Conservation (phyloP, 1,139 yeast genomes). For the Magnusiomyces tetraspermus region DNA sequence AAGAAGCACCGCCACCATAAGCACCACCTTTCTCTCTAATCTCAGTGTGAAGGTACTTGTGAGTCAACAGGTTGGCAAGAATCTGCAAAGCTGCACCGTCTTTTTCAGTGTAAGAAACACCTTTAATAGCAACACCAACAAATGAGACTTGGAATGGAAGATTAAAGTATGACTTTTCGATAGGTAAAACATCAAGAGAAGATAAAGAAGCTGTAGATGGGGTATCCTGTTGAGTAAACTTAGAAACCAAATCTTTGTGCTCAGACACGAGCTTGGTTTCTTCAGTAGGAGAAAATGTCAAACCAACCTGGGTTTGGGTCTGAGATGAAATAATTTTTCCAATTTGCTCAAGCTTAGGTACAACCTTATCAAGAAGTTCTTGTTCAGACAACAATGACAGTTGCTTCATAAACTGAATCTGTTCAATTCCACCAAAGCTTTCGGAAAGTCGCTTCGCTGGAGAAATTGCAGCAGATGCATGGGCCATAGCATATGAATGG, state of each 20-base stretch:
- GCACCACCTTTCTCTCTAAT: constrained; percentile 96
- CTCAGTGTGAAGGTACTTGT: constrained; percentile 77
- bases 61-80: constrained; percentile 69
- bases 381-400: constrained; percentile 53
- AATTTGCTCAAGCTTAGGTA: constrained; percentile 56
- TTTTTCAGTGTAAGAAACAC: constrained; percentile 54
- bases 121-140: constrained; percentile 58
- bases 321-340: constrained; percentile 29
- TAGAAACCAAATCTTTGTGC: constrained; percentile 13
- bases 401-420: constrained; percentile 58
- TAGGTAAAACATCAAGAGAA: constrained; percentile 13
- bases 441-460: constrained; percentile 55
- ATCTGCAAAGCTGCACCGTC: constrained; percentile 86
- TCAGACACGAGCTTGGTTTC: constrained; percentile 10
- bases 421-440: constrained; percentile 60
- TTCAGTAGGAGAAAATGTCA: constrained; percentile 21
- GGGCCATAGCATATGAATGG: constrained; percentile 69
- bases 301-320: constrained; percentile 20
- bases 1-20: constrained; percentile 89
- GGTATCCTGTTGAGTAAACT: constrained; percentile 16
- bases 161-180: constrained; percentile 42
- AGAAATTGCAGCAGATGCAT: constrained; percentile 57
- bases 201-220: constrained; percentile 6
- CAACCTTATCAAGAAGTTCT: constrained; percentile 41
- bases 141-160: constrained; percentile 89